Percentiles rank a stretch among this genome's conserved stretches.
Evolutionary conservation across 1,284 basidiomycete species (phyloP).

Genomic region (Baeospora myosura): DNA sequence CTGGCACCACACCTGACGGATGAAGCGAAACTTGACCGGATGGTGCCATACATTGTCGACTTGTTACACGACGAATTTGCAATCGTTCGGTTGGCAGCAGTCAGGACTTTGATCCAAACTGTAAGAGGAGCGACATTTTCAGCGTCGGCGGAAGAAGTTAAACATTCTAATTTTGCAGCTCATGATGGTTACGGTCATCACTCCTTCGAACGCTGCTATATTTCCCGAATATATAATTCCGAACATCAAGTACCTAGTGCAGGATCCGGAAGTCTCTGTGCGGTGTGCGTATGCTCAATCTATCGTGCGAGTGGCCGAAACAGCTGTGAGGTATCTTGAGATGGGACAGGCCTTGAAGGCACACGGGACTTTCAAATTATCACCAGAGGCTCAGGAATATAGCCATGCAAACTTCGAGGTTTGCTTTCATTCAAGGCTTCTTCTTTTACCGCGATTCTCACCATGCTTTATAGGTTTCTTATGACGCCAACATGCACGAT

Average conservation of each 20-base stretch:
- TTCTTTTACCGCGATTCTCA: conserved; percentile 11
- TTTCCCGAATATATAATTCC: conserved; percentile 96
- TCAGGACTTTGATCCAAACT: conserved; percentile 79
- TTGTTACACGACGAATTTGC: conserved; percentile 82
- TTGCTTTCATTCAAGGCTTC: conserved; percentile 10
- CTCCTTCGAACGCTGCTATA: conserved; percentile 80
- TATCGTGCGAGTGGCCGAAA: conserved; percentile 79
- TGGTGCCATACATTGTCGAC: conserved; percentile 89
- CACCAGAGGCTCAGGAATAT: conserved; percentile 62
- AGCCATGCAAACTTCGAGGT: conserved; percentile 75
- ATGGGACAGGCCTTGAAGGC: conserved; percentile 87
- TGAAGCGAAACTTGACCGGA: conserved; percentile 91
- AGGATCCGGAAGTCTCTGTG: conserved; percentile 84
- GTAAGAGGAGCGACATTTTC: conserved; percentile 39
- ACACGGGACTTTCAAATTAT: conserved; percentile 66
- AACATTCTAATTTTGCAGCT: conserved; percentile 57
- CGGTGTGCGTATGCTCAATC: conserved; percentile 85
- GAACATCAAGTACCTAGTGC: conserved; percentile 75
- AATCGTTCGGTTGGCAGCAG: conserved; percentile 71
- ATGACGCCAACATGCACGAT: conserved; percentile 80
- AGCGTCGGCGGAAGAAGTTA: too few relatives aligned
- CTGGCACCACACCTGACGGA: conserved; percentile 82
- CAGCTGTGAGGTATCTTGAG: conserved; percentile 80
- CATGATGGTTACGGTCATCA: conserved; percentile 80
- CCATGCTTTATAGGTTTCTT: conserved; percentile 83